A percentile compares a stretch with the other conserved stretches of the same genome.
Conservation (phyloP, 2,329 filamentous ascomycete species). For the Ilyonectria destructans region DNA sequence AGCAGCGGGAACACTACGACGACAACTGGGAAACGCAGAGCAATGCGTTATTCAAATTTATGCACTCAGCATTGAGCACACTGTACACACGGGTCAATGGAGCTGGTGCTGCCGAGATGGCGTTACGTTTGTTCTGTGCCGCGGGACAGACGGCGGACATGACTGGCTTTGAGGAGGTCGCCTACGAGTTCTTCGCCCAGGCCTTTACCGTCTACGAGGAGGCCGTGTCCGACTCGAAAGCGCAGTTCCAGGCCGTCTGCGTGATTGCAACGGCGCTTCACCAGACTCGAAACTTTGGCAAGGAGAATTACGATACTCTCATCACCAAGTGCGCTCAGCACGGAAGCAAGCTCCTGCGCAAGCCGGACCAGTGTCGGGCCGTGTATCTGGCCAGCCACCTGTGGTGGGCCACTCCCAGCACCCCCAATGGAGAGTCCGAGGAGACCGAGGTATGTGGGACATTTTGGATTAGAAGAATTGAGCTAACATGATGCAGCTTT, state of each 20-base stretch:
- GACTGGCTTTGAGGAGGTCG: slow-evolving; percentile 93
- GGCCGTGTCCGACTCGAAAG: slow-evolving; percentile 93
- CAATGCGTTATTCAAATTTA: slow-evolving; percentile 93
- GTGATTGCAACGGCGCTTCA: slow-evolving; percentile 93
- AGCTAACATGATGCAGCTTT: slow-evolving; percentile 74
- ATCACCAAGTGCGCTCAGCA: slow-evolving; percentile 98
- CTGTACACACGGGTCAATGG: slow-evolving; percentile 89
- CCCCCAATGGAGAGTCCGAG: slow-evolving; percentile 84
- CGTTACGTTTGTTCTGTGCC: slow-evolving; percentile 89
- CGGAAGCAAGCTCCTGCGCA: slow-evolving; percentile 96
- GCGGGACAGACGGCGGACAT: slow-evolving; percentile 95
- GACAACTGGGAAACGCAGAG: slow-evolving; percentile 76
- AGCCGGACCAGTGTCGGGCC: slow-evolving; percentile 97
- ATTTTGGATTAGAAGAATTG: slow-evolving; percentile 4
- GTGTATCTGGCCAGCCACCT: slow-evolving; percentile 97
- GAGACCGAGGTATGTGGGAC: slow-evolving; percentile 77
- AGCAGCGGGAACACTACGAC: slow-evolving; percentile 88
- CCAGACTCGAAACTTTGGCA: slow-evolving; percentile 90
- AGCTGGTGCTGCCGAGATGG: slow-evolving; percentile 86
- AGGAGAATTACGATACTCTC: slow-evolving; percentile 98
- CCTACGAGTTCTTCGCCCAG: slow-evolving; percentile 98
- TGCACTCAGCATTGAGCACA: slow-evolving; percentile 89
- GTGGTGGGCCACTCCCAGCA: slow-evolving; percentile 96
- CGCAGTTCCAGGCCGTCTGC: slow-evolving; percentile 98
- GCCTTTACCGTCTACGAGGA: slow-evolving; percentile 99